Percentiles rank a stretch among this genome's conserved stretches.
Evolutionary conservation across 495 filamentous ascomycete species (phyloP).

Genomic region (Pseudotulostoma volvatum): DNA sequence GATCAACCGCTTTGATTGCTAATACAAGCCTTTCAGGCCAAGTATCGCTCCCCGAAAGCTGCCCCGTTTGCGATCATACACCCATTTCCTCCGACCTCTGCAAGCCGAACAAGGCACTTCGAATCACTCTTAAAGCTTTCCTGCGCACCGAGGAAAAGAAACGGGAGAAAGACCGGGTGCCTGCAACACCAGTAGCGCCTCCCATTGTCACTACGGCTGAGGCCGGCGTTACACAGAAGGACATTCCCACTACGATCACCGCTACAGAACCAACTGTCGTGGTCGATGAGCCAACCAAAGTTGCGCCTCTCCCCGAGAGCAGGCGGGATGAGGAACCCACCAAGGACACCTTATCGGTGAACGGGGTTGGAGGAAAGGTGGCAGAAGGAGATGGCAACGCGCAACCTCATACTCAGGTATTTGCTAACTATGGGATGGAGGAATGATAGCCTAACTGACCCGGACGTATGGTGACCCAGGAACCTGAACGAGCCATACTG

Average conservation of each 20-base stretch:
- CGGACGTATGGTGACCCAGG: too few relatives aligned
- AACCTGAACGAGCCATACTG: too few relatives aligned
- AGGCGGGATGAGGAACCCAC: constrained; percentile 3
- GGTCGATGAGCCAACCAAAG: constrained; percentile 2
- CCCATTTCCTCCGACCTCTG: constrained; percentile 75
- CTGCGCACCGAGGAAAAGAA: constrained; percentile 81
- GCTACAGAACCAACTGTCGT: constrained; percentile 2
- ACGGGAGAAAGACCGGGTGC: constrained; percentile 39
- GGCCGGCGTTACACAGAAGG: constrained; percentile 7
- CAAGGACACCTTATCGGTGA: background rate
- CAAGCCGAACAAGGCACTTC: constrained; percentile 71
- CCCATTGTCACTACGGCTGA: constrained; percentile 12
- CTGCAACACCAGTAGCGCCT: constrained; percentile 17
- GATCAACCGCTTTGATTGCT: constrained; percentile 12
- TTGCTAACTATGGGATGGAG: too few relatives aligned
- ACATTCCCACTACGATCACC: constrained; percentile 3
- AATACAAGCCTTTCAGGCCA: constrained; percentile 59
- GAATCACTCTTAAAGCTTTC: constrained; percentile 79
- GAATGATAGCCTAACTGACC: too few relatives aligned
- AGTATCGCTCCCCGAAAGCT: constrained; percentile 56
- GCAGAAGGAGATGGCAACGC: constrained; percentile 6
- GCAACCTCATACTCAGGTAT: constrained; percentile 10
- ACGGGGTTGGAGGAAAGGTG: background rate
- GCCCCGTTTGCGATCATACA: constrained; percentile 82
- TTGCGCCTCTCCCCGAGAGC: constrained; percentile 2